Base-by-base conservation (phyloP, 2,329 filamentous ascomycete genomes). In the Allantophomopsis cytisporea region DNA sequence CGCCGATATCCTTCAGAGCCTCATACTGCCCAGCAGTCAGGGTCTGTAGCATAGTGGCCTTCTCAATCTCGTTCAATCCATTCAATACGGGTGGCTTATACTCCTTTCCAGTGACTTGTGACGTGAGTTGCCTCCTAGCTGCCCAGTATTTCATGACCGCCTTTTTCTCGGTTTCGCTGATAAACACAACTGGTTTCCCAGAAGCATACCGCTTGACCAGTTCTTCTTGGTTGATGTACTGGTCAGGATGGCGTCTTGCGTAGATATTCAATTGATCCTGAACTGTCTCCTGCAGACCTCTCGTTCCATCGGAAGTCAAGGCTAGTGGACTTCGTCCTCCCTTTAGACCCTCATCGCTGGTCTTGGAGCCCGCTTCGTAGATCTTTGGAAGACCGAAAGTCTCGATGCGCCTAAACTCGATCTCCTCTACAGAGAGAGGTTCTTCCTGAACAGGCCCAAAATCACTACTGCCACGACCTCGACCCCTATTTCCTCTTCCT, bases 21-120 rank as follows among this genome's bases (percentile, higher is more conserved):
- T 41, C 35, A 38, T 57, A 54, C n/a, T 52, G 45, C 31, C 55
- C 55, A 32, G 45, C 53, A 38, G 54, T 47, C 47, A 53, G 52
- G 21, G 47, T 37, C 20, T 42, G 36, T 15, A 44, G 21, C 20
- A 46, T 31, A 11, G 14, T 36, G 11, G 23, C 17, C 31, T 40
- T 43, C 15, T 41, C 37, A 5, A 36, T 34, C 7, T 40, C 41
- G 14, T 45, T 31, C 13, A 37, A 18, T 7, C 31, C 18, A 7
- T 10, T 20, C 18, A 34, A 15, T 8, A 17, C 16, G 2, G n/a
- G 16, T 34, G 31, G 31, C 31, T 34, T 34, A 15, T 15, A 34
- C 12, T 34, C 31, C 31, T 34, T 34, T 14, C 31, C 31, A 28
- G 23, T 10, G 23, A 12, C 23, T 28, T 28, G 23, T 8, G 23